Evolutionary conservation across 306 rosid genomes (phyloP).

Genomic region (Sicyos edulis): DNA sequence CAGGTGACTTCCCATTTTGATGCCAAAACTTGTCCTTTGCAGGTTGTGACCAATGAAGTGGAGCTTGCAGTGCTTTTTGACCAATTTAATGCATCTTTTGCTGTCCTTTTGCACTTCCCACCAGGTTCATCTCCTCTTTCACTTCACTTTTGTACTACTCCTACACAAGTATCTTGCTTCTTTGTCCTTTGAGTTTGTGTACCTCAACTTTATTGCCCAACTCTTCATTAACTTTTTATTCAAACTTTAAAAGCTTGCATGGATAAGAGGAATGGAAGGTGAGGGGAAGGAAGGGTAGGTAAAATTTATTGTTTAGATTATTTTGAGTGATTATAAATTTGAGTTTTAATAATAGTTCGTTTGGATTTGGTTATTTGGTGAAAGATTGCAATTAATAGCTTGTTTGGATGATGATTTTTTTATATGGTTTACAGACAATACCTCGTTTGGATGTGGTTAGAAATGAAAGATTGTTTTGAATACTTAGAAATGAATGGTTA

Average conservation of each 20-base stretch:
- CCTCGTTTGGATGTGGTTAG: too few relatives aligned
- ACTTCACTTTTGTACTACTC: not conserved
- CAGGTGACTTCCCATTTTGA: conserved; percentile 14
- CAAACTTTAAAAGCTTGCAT: not conserved
- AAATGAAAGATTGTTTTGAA: too few relatives aligned
- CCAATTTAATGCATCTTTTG: conserved; percentile 60
- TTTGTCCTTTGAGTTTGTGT: not conserved
- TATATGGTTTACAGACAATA: too few relatives aligned
- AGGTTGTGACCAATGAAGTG: conserved; percentile 56
- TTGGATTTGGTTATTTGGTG: too few relatives aligned
- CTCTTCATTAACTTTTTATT: not conserved
- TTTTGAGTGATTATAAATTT: too few relatives aligned
- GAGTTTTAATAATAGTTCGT: too few relatives aligned
- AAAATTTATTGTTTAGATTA: too few relatives aligned
- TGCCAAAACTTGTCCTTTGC: conserved; percentile 64
- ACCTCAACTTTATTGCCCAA: not conserved
- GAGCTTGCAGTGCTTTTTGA: conserved; percentile 63
- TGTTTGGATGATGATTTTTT: too few relatives aligned
- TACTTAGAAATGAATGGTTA: too few relatives aligned
- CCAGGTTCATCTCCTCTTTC: conserved; percentile 43
- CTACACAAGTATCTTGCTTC: not conserved
- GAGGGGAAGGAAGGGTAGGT: too few relatives aligned
- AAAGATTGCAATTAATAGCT: too few relatives aligned
- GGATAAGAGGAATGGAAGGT: too few relatives aligned
- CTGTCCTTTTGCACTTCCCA: conserved; percentile 76